Evolutionary conservation across 441 rosid genomes (phyloP).

Genomic region (Eugenia klotzschiana): DNA sequence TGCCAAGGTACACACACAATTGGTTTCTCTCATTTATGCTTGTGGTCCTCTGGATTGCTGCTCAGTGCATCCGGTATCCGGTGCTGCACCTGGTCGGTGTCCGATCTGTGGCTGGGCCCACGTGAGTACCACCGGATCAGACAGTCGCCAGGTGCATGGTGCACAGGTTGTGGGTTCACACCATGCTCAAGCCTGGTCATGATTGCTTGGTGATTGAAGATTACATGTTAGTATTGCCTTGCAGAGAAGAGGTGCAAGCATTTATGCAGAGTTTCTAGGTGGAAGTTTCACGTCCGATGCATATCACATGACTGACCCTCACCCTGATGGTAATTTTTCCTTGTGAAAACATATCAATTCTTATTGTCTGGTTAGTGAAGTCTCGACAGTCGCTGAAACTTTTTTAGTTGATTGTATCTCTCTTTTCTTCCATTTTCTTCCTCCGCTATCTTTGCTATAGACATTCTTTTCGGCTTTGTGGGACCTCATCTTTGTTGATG

Average conservation of each 20-base stretch:
- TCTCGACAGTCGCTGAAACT: background rate
- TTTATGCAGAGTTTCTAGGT: slow-evolving; percentile 20
- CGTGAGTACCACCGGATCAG: background rate
- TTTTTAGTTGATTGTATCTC: background rate
- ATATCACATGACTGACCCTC: slow-evolving; percentile 12
- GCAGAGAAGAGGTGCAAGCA: slow-evolving; percentile 20
- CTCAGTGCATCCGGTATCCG: background rate
- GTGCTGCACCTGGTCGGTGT: background rate
- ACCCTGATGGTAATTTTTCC: slow-evolving; percentile 9
- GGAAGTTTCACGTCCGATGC: slow-evolving; percentile 18
- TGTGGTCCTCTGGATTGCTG: background rate
- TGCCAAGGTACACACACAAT: slow-evolving; percentile 11
- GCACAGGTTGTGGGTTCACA: background rate
- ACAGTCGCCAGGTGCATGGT: background rate
- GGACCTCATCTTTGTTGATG: background rate
- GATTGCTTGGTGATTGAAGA: background rate
- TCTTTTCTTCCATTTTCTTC: background rate
- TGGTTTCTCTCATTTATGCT: background rate
- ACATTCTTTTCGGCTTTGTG: background rate
- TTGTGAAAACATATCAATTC: background rate
- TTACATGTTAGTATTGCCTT: background rate
- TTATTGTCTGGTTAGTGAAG: background rate
- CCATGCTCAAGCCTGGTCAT: background rate
- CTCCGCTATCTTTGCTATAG: background rate
- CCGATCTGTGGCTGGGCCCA: background rate